Conservation (phyloP, 805 yeast genomes). For the Candida manassasensis region DNA sequence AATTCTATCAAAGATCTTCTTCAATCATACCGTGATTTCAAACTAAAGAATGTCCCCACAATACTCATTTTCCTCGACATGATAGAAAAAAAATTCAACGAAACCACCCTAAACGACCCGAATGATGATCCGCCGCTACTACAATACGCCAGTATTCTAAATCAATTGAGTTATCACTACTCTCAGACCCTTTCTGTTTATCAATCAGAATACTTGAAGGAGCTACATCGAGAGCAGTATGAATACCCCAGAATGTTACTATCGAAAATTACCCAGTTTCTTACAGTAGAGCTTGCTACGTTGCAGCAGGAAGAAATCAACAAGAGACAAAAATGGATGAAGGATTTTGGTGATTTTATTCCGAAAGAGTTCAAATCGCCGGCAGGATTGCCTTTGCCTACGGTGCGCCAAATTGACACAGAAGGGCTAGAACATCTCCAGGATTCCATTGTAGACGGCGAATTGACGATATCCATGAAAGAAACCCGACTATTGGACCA, state of each 20-base stretch:
- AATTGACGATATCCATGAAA: constrained; percentile 12
- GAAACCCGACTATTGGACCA: constrained; percentile 21
- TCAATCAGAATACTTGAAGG: constrained; percentile 32
- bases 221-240: constrained; percentile 36
- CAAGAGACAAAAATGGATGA: constrained; percentile 33
- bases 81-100: constrained; percentile 10
- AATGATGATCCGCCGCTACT: constrained; percentile 13
- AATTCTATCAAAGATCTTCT: constrained; percentile 14
- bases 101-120: constrained; percentile 5
- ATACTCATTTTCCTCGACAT: constrained; percentile 17
- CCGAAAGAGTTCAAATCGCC: constrained; percentile 37
- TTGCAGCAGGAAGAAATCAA: constrained; percentile 31
- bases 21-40: constrained; percentile 18
- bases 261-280: constrained; percentile 25
- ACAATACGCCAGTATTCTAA: constrained; percentile 21
- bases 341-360: constrained; percentile 35
- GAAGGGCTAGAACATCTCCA: constrained; percentile 35
- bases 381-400: constrained; percentile 33
- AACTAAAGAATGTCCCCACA: constrained; percentile 21
- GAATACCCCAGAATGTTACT: constrained; percentile 35
- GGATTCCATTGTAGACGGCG: constrained; percentile 10
- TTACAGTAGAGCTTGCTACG: constrained; percentile 26
- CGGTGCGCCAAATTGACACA: constrained; percentile 37
- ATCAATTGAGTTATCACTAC: constrained; percentile 32
- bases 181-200: constrained; percentile 28